Base-by-base conservation (phyloP, 2,329 filamentous ascomycete genomes). In the Madurella fahalii region DNA sequence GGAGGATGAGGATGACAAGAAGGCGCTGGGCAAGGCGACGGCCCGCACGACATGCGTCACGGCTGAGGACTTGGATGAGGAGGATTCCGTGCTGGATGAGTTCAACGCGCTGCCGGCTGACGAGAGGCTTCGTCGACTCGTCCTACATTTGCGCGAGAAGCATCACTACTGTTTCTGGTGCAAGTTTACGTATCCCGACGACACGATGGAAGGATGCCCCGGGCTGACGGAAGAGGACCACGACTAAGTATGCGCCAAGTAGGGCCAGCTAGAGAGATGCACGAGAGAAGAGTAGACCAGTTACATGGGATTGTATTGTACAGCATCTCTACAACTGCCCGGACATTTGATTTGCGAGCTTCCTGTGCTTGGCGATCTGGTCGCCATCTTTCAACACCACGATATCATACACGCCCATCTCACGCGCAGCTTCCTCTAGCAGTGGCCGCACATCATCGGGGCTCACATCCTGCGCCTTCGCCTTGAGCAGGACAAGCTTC, bases 131-230 rank as follows among this genome's bases (percentile, higher is more conserved):
- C 72, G 75, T 9, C 82, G 76, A 62, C 70, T 95, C 13, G 79
- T 96, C 9, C 69, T 73, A 16, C 85, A 89, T 70, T 70, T 99
- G 51, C 81, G 94, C 39, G 76, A 83, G 47, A 80, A 81, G 65
- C 83, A 90, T 65, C 72, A 78, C 43, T 99, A 99, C 68, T 99
- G 94, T 73, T 96, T 96, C 68, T 99, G 92, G 89, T 99, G 94
- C 72, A 97, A 96, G 69, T 87, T 81, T 70, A 76, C 77, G 50
- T 99, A 96, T 68, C 81, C 84, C 0, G 84, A 90, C 65, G 75
- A 74, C 37, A 71, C 75, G 37, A 85, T 96, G 86, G 90, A 94
- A 12, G 92, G 89, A 0, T 99, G 94, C 76, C 93, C 94, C 0
- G 94, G 94, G 1, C 53, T 86, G 37, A 88, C 84, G 0, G 94